Evolutionary conservation across 208 protist genomes (phyloP).

Genomic region (Herpetomonas samuelpessoai): DNA sequence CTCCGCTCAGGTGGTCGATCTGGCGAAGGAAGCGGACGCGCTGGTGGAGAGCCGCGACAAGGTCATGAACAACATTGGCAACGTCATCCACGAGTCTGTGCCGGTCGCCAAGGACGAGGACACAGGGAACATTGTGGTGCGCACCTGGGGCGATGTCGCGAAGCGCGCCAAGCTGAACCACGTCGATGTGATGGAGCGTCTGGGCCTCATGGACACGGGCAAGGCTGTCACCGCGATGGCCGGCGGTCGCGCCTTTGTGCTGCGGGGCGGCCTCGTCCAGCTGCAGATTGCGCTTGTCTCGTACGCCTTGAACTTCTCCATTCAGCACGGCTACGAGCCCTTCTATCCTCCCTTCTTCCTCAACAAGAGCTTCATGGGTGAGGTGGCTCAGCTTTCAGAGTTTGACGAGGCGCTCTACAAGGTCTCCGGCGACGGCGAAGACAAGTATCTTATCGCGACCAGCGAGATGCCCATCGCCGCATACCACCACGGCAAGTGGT

Average conservation of each 20-base stretch:
- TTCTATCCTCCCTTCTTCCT: slow-evolving; percentile 99
- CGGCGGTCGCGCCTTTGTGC: slow-evolving; percentile 97
- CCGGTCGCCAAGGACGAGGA: slow-evolving; percentile 95
- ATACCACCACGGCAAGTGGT: slow-evolving; percentile 95
- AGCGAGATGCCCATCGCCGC: slow-evolving; percentile 99
- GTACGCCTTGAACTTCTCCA: slow-evolving; percentile 97
- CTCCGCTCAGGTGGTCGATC: slow-evolving; percentile 42
- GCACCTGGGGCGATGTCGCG: slow-evolving; percentile 83
- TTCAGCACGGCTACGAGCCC: slow-evolving; percentile 88
- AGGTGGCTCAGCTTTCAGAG: slow-evolving; percentile 97
- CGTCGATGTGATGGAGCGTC: slow-evolving; percentile 92
- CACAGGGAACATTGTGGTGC: slow-evolving; percentile 86
- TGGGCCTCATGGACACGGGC: slow-evolving; percentile 86
- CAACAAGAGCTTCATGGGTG: slow-evolving; percentile 96
- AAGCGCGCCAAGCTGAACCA: slow-evolving; percentile 81
- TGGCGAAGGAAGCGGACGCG: slow-evolving; percentile 61
- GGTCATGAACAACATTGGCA: slow-evolving; percentile 91
- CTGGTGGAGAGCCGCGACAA: slow-evolving; percentile 70
- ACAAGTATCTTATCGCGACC: slow-evolving; percentile 99
- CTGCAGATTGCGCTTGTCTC: slow-evolving; percentile 98
- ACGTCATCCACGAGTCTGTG: slow-evolving; percentile 96
- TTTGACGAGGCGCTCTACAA: slow-evolving; percentile 99
- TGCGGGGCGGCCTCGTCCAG: slow-evolving; percentile 96
- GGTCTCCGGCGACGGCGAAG: slow-evolving; percentile 95
- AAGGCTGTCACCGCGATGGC: slow-evolving; percentile 88